Percentiles rank a stretch among this genome's conserved stretches.
phyloP scores from a whole-genome alignment of 2,329 filamentous ascomycete species.

The Trichoderma koningiopsis region DNA sequence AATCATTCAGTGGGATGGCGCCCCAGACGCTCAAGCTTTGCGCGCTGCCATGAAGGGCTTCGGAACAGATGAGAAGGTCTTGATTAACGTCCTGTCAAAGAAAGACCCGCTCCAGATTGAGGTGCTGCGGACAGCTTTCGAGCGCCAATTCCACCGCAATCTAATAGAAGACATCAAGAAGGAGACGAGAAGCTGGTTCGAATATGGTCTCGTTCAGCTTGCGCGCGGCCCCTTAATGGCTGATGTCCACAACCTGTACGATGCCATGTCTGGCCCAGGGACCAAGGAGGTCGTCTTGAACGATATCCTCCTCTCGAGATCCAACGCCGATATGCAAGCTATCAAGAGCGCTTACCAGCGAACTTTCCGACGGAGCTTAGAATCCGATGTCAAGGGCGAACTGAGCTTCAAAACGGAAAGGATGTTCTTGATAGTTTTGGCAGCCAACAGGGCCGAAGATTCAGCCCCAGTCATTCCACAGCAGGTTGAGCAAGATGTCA shows the following conservation, averaged over 20 bases:
- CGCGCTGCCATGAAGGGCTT: conserved; percentile 90
- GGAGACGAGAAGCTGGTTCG: conserved; percentile 76
- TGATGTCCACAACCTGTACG: conserved; percentile 70
- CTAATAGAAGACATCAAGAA: conserved; percentile 74
- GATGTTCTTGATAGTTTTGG: conserved; percentile 81
- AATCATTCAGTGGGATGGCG: conserved; percentile 68
- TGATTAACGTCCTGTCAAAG: conserved; percentile 70
- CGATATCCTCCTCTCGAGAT: conserved; percentile 79
- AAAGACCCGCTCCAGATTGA: conserved; percentile 80
- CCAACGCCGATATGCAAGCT: conserved; percentile 83
- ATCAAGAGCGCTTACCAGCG: conserved; percentile 80
- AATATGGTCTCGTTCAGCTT: conserved; percentile 72
- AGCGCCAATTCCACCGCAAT: conserved; percentile 64
- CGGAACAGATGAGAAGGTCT: conserved; percentile 78
- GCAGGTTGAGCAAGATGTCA: conserved; percentile 73
- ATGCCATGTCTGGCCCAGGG: conserved; percentile 75
- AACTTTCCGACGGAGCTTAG: conserved; percentile 66
- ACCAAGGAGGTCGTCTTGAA: conserved; percentile 87
- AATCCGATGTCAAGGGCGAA: conserved; percentile 73
- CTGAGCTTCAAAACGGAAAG: conserved; percentile 83
- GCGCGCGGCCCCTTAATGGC: conserved; percentile 76
- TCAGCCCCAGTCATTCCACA: conserved; percentile 71
- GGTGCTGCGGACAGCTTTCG: conserved; percentile 67
- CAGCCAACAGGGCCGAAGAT: conserved; percentile 76
- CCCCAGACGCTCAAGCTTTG: conserved; percentile 68